Evolutionary conservation across 768 basidiomycete genomes (phyloP), one percentile per base, ranked within the genome.

Genomic region (Termitomyces sp.): DNA sequence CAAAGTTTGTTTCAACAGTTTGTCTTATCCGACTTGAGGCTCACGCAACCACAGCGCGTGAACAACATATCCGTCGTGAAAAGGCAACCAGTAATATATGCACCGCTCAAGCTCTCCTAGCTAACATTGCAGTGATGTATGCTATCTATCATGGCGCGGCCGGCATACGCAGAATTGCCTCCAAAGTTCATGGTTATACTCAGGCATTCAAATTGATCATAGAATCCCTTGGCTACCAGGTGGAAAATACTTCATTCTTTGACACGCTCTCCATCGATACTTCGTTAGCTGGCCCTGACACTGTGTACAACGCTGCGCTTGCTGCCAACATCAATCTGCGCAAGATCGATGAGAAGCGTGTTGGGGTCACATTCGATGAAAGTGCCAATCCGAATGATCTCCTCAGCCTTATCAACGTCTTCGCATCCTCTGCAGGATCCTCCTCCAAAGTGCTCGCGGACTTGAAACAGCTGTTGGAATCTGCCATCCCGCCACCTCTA

Each of bases 51-150:
- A 15, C 59, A 96, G 93, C 95, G 58, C 91, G 95, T 30, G 94
- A 97, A 70, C 95, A 96, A 73, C 95, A 97, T 68, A 97, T 98
- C 63, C 89, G 96, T 59, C 90, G 96, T 22, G 96, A 99, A 72
- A 98, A 95, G 76, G 96, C 97, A 0, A 99, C 97, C 4, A 95
- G 92, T 68, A 98, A 98, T 69, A 97, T 99, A 59, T 99, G 97
- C 70, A 99, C 97, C 6, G 93, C 91, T 64, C 95, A 99, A 74
- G 97, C 94, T 0, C 84, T 99, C 18, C 89, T 99, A 30, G 97
- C 97, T 20, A 99, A 99, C 75, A 98, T 98, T 93, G 93, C 97
- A 20, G 95, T 95, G 37, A 98, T 99, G 96, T 95, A 94, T 69
- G 95, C 95, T 6, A 85, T 98, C 22, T 98, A 97, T 71, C 97